phyloP scores from a whole-genome alignment of 2,329 filamentous ascomycete species.

The Reticulascus tulasneorum region DNA sequence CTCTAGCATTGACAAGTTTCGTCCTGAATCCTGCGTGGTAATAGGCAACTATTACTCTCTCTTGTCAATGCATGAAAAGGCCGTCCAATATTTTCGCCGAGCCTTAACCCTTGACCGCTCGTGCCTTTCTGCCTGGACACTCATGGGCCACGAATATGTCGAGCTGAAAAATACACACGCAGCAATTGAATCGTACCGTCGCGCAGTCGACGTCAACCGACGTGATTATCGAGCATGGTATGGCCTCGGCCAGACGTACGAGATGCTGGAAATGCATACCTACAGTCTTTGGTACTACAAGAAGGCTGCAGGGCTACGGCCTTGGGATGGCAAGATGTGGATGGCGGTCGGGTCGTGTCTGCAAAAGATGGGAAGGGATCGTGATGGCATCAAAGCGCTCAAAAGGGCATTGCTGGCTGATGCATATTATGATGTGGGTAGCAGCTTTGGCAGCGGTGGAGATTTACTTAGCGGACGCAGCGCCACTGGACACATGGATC shows the following conservation, averaged over 20 bases:
- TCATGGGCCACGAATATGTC: slow-evolving; percentile 98
- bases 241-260: slow-evolving; percentile 92
- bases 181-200: slow-evolving; percentile 92
- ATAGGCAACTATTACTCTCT: slow-evolving; percentile 97
- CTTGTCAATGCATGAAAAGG: slow-evolving; percentile 93
- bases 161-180: slow-evolving; percentile 98
- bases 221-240: slow-evolving; percentile 99
- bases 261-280: slow-evolving; percentile 95
- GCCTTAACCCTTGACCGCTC: slow-evolving; percentile 85
- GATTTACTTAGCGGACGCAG: slow-evolving; percentile 45
- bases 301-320: slow-evolving; percentile 85
- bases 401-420: slow-evolving; percentile 89
- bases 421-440: slow-evolving; percentile 71
- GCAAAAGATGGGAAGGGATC: slow-evolving; percentile 78
- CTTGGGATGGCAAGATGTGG: slow-evolving; percentile 99
- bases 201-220: slow-evolving; percentile 91
- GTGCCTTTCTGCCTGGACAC: slow-evolving; percentile 92
- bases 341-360: slow-evolving; percentile 90
- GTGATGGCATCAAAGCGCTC: slow-evolving; percentile 91
- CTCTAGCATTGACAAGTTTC: slow-evolving; percentile 88
- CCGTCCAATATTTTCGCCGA: slow-evolving; percentile 94
- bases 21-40: slow-evolving; percentile 93
- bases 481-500: slow-evolving; percentile 66
- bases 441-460: slow-evolving; percentile 47
- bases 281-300: slow-evolving; percentile 98